These are phyloP conservation scores for Chalara sp. DNA, from an alignment of 2,329 filamentous ascomycete species.

Conservation along the genomic window DNA sequence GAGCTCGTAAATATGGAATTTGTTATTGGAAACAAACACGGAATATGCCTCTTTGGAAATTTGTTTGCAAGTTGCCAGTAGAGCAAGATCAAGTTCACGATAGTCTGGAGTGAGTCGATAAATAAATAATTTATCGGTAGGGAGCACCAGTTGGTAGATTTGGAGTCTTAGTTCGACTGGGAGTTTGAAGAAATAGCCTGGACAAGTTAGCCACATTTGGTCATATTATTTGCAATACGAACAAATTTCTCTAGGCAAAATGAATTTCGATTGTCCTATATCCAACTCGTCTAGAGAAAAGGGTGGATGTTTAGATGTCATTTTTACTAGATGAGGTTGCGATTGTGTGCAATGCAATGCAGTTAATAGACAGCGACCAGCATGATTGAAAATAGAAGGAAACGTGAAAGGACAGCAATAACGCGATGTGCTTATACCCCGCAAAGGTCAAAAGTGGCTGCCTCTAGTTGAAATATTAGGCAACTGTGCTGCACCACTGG, in stretches of 20 bases:
- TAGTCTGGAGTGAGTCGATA: background rate
- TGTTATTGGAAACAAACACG: background rate
- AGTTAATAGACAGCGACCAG: too few relatives aligned
- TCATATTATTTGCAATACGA: background rate
- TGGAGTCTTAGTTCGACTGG: background rate
- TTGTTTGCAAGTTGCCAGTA: background rate
- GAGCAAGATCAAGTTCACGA: background rate
- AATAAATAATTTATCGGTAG: background rate
- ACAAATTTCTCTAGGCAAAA: background rate
- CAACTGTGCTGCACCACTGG: too few relatives aligned
- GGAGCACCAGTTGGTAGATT: background rate
- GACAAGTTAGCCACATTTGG: background rate
- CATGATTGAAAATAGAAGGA: too few relatives aligned
- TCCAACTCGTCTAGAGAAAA: too few relatives aligned
- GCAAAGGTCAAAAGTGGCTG: too few relatives aligned
- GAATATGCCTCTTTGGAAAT: background rate
- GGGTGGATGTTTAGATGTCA: too few relatives aligned
- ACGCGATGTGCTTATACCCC: too few relatives aligned
- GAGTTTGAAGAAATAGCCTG: background rate
- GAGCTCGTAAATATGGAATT: background rate
- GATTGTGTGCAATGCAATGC: too few relatives aligned
- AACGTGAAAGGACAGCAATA: too few relatives aligned
- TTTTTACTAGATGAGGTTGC: too few relatives aligned
- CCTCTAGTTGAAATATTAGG: too few relatives aligned
- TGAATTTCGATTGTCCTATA: background rate